Base-by-base conservation (phyloP, 352 stramenopile genomes). In the Globisporangium orthogonon region DNA sequence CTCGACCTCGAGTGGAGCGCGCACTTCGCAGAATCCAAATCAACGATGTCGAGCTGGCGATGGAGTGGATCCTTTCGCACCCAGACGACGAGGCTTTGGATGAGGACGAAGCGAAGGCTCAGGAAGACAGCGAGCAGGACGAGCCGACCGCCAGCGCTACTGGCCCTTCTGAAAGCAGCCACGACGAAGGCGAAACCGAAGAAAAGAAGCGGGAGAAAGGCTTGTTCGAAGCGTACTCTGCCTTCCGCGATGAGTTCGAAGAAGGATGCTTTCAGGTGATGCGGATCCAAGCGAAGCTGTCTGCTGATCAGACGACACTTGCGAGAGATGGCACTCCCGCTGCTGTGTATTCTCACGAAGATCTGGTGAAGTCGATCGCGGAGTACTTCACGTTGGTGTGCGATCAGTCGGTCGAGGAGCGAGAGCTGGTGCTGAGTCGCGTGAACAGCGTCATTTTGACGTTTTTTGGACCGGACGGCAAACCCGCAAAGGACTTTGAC, bases 1-100 rank as follows among this genome's bases (percentile, higher is more conserved):
- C 66, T 17, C 78, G 93, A 23, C 65, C 90, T 41, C 86, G 96
- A 54, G 89, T 97, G 11, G 71, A 97, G 56, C 83, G 87, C 67
- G 94, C 94, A 10, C 70, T 99, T 33, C 88, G 95, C 40, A 77
- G 79, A 37, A 86, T 92, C 33, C 75, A 91, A 67, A 76, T 89
- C 13, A 98, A 98, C 56, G 82, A 94, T 52, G 74, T 98, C 3
- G 95, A 98, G 62, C 64, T 98, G 41, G 96, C 90, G 1, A 98
- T 98, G 94, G 95, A 99, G 62, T 98, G 96, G 80, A 90, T 98
- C 31, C 58, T 99, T 18, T 78, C 83, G 6, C 87, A 98, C 70
- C 93, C 93, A 30, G 80, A 91, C 45, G 73, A 87, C 29, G 76
- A 84, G n/a, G 61, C 52, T 29, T 60, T 78, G 17, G 66, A 72